phyloP scores from a whole-genome alignment of 192 early-diverging fungal genomes.

The Gigaspora rosea region DNA sequence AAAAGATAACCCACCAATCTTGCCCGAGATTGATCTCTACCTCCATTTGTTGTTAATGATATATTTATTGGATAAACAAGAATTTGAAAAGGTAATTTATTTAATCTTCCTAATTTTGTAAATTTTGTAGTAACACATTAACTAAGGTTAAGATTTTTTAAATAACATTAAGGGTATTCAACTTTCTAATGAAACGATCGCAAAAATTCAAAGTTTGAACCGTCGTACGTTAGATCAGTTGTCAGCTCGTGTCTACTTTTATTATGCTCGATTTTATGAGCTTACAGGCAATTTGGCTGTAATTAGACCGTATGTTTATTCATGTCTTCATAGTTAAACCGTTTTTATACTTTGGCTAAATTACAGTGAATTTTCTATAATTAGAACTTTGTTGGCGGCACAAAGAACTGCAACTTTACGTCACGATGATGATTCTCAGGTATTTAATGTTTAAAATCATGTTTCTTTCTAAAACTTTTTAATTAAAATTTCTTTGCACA shows the following conservation, averaged over 20 bases:
- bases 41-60: slow-evolving; percentile 81
- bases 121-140: too few relatives aligned
- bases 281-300: slow-evolving; percentile 68
- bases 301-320: slow-evolving; percentile 64
- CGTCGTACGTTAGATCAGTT: slow-evolving; percentile 90
- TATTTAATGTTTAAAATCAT: slow-evolving; percentile 24
- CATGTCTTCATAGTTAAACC: neutral
- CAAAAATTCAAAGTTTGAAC: slow-evolving; percentile 67
- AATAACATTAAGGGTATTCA: slow-evolving; percentile 57
- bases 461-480: neutral
- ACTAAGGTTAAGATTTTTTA: neutral
- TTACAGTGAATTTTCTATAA: neutral
- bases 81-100: slow-evolving; percentile 61
- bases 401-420: slow-evolving; percentile 90
- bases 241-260: slow-evolving; percentile 90
- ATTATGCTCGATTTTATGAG: slow-evolving; percentile 91
- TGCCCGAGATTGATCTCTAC: slow-evolving; percentile 85
- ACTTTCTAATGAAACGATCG: slow-evolving; percentile 67
- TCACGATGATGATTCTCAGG: slow-evolving; percentile 88
- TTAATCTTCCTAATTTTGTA: too few relatives aligned
- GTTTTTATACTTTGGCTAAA: neutral
- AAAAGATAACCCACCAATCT: slow-evolving; percentile 34
- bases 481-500: neutral
- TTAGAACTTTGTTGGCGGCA: slow-evolving; percentile 72
- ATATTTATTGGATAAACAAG: slow-evolving; percentile 77